phyloP scores from a whole-genome alignment of 2,329 filamentous ascomycete species.

The Ophiostoma angusticollis region DNA sequence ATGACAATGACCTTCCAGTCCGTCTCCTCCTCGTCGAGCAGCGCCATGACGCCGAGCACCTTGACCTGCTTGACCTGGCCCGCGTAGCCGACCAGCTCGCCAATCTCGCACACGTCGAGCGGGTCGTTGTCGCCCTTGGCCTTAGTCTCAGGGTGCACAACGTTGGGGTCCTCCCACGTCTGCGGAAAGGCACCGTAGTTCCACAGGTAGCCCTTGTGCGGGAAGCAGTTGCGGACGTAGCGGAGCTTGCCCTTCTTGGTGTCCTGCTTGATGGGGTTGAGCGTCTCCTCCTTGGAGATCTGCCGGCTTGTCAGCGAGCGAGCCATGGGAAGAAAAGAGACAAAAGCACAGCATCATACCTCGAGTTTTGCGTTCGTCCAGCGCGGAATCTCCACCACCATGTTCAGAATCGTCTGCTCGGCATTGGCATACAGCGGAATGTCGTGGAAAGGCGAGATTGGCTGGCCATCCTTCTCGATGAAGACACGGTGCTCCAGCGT shows the following conservation, averaged over 20 bases:
- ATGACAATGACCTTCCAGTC: conserved; percentile 99
- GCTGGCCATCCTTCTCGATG: conserved; percentile 93
- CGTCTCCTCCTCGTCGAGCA: conserved; percentile 98
- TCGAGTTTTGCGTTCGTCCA: conserved; percentile 99
- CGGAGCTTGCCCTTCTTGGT: conserved; percentile 99
- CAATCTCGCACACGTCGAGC: conserved; percentile 98
- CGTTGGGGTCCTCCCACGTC: conserved; percentile 99
- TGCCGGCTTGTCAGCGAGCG: too few relatives aligned
- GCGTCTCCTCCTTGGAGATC: conserved; percentile 97
- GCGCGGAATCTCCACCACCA: conserved; percentile 97
- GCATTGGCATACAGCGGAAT: conserved; percentile 95
- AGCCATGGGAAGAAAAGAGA: conserved; percentile 6
- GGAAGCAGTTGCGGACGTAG: conserved; percentile 99
- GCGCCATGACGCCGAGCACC: conserved; percentile 97
- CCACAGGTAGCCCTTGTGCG: conserved; percentile 99
- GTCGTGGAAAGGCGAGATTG: conserved; percentile 94
- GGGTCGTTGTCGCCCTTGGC: conserved; percentile 99
- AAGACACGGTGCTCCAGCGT: conserved; percentile 95
- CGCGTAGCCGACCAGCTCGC: conserved; percentile 89
- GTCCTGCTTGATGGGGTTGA: conserved; percentile 99
- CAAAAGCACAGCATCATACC: conserved; percentile 42
- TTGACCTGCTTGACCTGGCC: conserved; percentile 99
- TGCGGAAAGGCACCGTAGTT: conserved; percentile 99
- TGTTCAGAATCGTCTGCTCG: conserved; percentile 94
- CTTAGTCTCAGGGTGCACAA: conserved; percentile 96